Conservation (phyloP, 2,329 filamentous ascomycete species). For the Colletotrichum incanum region DNA sequence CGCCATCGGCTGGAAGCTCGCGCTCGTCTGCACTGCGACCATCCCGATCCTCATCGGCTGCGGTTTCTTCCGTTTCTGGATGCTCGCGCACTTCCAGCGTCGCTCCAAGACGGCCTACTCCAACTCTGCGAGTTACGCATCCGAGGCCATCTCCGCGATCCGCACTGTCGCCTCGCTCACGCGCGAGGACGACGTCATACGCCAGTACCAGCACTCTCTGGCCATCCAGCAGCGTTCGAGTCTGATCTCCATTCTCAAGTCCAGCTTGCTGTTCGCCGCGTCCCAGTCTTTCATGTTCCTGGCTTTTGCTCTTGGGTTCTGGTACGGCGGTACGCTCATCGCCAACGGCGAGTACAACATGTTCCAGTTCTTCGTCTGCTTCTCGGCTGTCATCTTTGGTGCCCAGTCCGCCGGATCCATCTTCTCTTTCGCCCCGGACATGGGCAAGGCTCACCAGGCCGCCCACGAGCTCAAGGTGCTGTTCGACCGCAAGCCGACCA, state of each 20-base stretch:
- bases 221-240: conserved; percentile 77
- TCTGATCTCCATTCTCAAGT: conserved; percentile 81
- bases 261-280: conserved; percentile 84
- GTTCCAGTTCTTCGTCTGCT: conserved; percentile 94
- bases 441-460: conserved; percentile 92
- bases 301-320: conserved; percentile 90
- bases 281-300: conserved; percentile 89
- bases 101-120: conserved; percentile 87
- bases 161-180: conserved; percentile 94
- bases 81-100: conserved; percentile 84
- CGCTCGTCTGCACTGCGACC: conserved; percentile 84
- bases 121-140: conserved; percentile 87
- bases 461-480: conserved; percentile 85
- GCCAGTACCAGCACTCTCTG: conserved; percentile 78
- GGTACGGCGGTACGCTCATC: conserved; percentile 88
- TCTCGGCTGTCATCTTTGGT: conserved; percentile 89
- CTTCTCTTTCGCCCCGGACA: conserved; percentile 92
- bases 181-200: conserved; percentile 85
- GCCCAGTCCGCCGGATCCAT: conserved; percentile 92
- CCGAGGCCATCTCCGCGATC: conserved; percentile 94
- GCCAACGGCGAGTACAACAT: conserved; percentile 79
- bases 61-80: conserved; percentile 90
- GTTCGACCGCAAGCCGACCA: conserved; percentile 85
- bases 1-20: conserved; percentile 90
- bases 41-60: conserved; percentile 84